A percentile compares a stretch with the other conserved stretches of the same genome.
These are phyloP conservation scores for Suillus tomentosus DNA, from an alignment of 768 basidiomycete species.

Conservation along the genomic window DNA sequence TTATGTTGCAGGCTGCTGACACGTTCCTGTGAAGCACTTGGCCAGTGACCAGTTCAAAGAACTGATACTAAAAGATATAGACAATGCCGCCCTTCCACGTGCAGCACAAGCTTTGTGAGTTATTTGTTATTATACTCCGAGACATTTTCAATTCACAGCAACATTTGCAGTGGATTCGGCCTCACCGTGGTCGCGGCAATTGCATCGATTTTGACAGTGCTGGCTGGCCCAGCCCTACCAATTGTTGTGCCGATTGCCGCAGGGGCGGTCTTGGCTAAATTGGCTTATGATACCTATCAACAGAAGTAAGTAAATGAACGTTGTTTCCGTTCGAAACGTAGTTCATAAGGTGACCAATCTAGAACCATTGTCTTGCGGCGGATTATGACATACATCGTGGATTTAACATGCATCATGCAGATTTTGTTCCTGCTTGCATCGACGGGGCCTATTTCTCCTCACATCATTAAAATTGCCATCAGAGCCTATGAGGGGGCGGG, in stretches of 20 bases:
- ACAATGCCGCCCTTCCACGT: constrained; percentile 5
- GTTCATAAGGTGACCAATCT: not conserved
- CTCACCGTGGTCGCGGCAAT: constrained; percentile 7
- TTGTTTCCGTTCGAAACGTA: not conserved
- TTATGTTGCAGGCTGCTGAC: not conserved
- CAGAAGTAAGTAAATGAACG: constrained; percentile 8
- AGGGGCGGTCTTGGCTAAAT: constrained; percentile 5
- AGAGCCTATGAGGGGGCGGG: constrained; percentile 11
- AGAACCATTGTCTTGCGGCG: constrained; percentile 12
- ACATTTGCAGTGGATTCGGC: constrained; percentile 7
- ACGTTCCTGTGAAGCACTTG: constrained; percentile 8
- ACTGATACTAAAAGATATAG: constrained; percentile 10
- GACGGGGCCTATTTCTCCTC: constrained; percentile 9
- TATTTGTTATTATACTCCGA: not conserved
- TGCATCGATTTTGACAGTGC: not conserved
- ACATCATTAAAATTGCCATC: constrained; percentile 10
- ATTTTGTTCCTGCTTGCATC: constrained; percentile 19
- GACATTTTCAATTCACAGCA: not conserved
- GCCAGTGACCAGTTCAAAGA: constrained; percentile 10
- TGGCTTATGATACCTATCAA: constrained; percentile 13
- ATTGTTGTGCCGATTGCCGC: constrained; percentile 7
- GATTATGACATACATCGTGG: constrained; percentile 29
- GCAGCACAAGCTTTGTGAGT: constrained; percentile 5
- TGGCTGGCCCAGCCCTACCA: not conserved
- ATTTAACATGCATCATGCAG: constrained; percentile 29